These are phyloP conservation scores for Fusarium ambrosium DNA, from an alignment of 2,329 filamentous ascomycete genomes.

Conservation along the genomic window DNA sequence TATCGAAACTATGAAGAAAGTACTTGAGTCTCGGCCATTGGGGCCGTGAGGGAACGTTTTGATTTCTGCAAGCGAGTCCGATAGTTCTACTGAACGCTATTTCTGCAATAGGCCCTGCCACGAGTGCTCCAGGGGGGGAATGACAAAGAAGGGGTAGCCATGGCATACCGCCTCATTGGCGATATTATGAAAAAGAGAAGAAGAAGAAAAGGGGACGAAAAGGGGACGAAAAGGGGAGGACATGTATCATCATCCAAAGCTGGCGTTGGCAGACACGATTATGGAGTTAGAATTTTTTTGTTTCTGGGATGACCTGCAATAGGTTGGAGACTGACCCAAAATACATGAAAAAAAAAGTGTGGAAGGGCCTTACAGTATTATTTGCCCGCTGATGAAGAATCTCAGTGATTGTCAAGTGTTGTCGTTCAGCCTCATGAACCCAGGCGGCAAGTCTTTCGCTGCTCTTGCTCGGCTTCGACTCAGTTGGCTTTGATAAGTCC, in stretches of 20 bases:
- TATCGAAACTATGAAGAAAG: not conserved
- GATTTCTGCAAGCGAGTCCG: conserved; percentile 39
- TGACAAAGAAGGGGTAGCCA: not conserved
- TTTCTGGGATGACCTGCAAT: conserved; percentile 24
- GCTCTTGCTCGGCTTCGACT: not conserved
- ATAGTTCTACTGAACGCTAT: conserved; percentile 22
- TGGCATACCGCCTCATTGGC: conserved; percentile 4
- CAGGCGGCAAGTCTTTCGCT: conserved; percentile 29
- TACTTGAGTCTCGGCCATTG: not conserved
- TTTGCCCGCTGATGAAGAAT: conserved; percentile 19
- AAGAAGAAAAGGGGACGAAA: not conserved
- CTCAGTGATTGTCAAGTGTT: conserved; percentile 34
- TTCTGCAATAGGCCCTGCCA: conserved; percentile 5
- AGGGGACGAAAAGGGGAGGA: conserved; percentile 17
- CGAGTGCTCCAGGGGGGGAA: conserved; percentile 1
- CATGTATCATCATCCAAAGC: conserved; percentile 40
- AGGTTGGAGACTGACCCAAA: conserved; percentile 33
- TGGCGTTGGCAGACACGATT: conserved; percentile 42
- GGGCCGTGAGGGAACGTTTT: conserved; percentile 11
- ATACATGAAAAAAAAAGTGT: conserved; percentile 22
- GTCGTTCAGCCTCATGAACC: conserved; percentile 28
- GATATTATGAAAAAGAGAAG: conserved; percentile 18
- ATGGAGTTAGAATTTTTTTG: conserved; percentile 40
- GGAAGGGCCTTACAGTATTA: conserved; percentile 25
- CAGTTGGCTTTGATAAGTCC: not conserved